Evolutionary conservation across 257 asterid genomes (phyloP).

Genomic region (Forsythia viridissima): DNA sequence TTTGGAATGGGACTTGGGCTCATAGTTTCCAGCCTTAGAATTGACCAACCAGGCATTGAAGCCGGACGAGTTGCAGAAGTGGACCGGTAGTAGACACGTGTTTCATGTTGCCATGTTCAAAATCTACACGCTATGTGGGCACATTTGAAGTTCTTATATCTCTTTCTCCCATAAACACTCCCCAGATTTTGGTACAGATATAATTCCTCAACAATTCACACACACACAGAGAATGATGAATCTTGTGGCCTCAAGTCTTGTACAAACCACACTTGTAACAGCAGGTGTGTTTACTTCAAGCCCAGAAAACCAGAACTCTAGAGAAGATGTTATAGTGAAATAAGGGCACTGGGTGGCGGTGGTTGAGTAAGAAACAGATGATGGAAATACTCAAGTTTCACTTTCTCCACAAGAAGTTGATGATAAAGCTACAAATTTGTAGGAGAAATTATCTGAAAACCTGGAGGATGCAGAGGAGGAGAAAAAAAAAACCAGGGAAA

Average conservation of each 20-base stretch:
- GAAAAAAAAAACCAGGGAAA: not conserved
- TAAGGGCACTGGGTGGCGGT: not conserved
- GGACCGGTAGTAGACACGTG: not conserved
- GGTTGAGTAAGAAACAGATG: not conserved
- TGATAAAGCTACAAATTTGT: not conserved
- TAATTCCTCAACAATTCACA: not conserved
- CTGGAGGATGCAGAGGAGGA: not conserved
- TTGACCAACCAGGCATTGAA: not conserved
- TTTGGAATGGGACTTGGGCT: not conserved
- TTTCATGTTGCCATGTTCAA: not conserved
- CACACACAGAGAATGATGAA: not conserved
- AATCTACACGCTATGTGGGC: not conserved
- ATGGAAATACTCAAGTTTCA: not conserved
- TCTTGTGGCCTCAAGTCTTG: not conserved
- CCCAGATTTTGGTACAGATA: not conserved
- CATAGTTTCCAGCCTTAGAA: not conserved
- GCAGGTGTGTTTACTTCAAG: not conserved
- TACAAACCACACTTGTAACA: not conserved
- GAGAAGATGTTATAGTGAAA: not conserved
- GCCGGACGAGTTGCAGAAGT: not conserved
- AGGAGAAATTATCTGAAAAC: not conserved
- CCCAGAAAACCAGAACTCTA: not conserved
- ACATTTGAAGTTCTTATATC: not conserved
- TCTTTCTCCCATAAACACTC: not conserved
- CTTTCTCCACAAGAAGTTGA: not conserved